Percentiles rank a stretch among this genome's conserved stretches.
Conservation (phyloP, 805 yeast species). For the Teunomyces stri region DNA sequence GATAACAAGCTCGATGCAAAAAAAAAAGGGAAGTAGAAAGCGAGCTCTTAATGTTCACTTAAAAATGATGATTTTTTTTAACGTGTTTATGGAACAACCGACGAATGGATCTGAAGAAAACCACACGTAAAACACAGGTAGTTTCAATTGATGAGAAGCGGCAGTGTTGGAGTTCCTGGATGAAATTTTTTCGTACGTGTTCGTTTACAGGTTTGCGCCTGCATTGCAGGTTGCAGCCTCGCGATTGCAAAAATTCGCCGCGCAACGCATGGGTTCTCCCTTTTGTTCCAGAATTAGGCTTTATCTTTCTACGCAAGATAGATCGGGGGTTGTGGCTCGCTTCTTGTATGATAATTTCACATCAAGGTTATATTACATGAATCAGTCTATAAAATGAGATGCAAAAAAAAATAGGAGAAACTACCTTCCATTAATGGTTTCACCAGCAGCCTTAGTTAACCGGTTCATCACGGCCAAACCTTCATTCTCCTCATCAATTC, state of each 20-base stretch:
- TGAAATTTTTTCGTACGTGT: slow-evolving; percentile 2
- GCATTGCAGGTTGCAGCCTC: background rate
- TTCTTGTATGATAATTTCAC: background rate
- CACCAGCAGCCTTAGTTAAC: slow-evolving; percentile 76
- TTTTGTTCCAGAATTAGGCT: background rate
- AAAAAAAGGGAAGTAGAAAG: too few species aligned
- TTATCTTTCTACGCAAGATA: background rate
- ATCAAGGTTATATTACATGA: background rate
- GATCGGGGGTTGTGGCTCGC: background rate
- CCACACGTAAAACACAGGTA: background rate
- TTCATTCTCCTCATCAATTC: slow-evolving; percentile 68
- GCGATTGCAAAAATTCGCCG: background rate
- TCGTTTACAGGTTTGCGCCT: background rate
- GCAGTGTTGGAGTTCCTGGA: background rate
- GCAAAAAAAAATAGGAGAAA: background rate
- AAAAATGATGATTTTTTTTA: background rate
- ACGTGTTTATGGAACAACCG: background rate
- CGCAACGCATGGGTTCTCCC: background rate
- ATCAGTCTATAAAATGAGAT: background rate
- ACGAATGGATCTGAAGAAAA: background rate
- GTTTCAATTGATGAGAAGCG: background rate
- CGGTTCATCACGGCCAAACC: slow-evolving; percentile 96
- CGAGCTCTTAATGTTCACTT: background rate
- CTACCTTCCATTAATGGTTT: slow-evolving; percentile 26
- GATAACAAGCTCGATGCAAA: background rate